Conservation (phyloP, 2,329 filamentous ascomycete genomes). For the Dothistroma septosporum region DNA sequence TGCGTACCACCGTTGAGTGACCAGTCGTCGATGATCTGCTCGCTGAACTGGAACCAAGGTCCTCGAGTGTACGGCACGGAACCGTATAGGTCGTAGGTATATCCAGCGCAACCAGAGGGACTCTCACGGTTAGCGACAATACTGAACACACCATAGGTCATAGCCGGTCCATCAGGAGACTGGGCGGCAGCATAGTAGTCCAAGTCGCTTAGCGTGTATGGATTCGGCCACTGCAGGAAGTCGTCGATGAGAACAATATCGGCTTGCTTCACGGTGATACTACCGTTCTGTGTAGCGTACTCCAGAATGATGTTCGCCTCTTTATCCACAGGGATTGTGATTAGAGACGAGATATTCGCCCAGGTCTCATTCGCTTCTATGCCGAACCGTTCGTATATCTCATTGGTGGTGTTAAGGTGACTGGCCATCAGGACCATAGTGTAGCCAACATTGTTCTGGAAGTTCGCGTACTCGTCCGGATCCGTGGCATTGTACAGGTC, state of each 20-base stretch:
- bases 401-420: slow-evolving; percentile 55
- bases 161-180: slow-evolving; percentile 63
- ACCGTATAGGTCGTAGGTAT: slow-evolving; percentile 63
- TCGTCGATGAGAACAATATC: slow-evolving; percentile 66
- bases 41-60: slow-evolving; percentile 68
- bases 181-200: slow-evolving; percentile 69
- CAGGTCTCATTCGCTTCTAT: slow-evolving; percentile 55
- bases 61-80: slow-evolving; percentile 61
- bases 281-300: slow-evolving; percentile 63
- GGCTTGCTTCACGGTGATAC: slow-evolving; percentile 64
- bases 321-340: slow-evolving; percentile 52
- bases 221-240: slow-evolving; percentile 57
- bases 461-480: slow-evolving; percentile 66
- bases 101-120: slow-evolving; percentile 63
- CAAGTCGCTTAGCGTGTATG: slow-evolving; percentile 55
- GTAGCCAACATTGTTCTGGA: slow-evolving; percentile 62
- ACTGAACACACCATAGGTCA: slow-evolving; percentile 69
- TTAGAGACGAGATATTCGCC: slow-evolving; percentile 53
- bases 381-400: slow-evolving; percentile 55
- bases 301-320: slow-evolving; percentile 60
- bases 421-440: slow-evolving; percentile 61
- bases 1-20: slow-evolving; percentile 61
- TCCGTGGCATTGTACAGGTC: slow-evolving; percentile 63
- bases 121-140: slow-evolving; percentile 63
- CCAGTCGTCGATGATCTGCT: slow-evolving; percentile 61